These are phyloP conservation scores for Acer campestre DNA, from an alignment of 345 rosid genomes.

Conservation along the genomic window DNA sequence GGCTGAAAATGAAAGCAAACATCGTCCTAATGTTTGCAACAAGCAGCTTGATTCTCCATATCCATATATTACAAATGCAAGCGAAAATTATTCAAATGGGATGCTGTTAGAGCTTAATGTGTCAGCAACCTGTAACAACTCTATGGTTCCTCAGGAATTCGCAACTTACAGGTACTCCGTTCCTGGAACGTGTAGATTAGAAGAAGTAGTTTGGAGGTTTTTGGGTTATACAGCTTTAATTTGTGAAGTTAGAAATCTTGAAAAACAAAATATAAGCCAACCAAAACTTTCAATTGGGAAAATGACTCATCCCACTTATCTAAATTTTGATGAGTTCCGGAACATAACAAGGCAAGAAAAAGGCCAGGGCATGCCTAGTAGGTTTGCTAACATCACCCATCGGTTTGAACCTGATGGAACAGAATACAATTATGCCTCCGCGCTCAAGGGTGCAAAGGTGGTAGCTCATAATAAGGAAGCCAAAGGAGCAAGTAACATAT, in stretches of 20 bases:
- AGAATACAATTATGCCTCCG: constrained; percentile 86
- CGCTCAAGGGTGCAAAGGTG: constrained; percentile 81
- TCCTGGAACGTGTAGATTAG: constrained; percentile 37
- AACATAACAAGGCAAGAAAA: constrained; percentile 48
- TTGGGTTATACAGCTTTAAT: constrained; percentile 48
- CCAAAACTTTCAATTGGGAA: constrained; percentile 28
- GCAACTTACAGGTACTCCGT: constrained; percentile 40
- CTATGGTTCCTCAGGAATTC: constrained; percentile 33
- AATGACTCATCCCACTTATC: constrained; percentile 42
- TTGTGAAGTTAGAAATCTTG: constrained; percentile 38
- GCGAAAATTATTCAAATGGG: constrained; percentile 28
- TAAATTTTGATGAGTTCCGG: constrained; percentile 66
- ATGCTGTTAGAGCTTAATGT: constrained; percentile 40
- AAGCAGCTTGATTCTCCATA: constrained; percentile 17
- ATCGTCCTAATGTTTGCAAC: constrained; percentile 19
- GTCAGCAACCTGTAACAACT: constrained; percentile 32
- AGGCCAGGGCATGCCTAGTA: constrained; percentile 36
- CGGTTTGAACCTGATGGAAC: constrained; percentile 86
- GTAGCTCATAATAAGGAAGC: constrained; percentile 88
- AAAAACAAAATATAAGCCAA: constrained; percentile 30
- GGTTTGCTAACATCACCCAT: constrained; percentile 64
- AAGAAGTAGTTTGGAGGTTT: constrained; percentile 50
- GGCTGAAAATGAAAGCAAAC: constrained; percentile 21
- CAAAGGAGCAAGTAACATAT: constrained; percentile 83
- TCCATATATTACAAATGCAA: constrained; percentile 19